Base-by-base conservation (phyloP, 2,329 filamentous ascomycete species). In the Penicillium sclerotigenum region DNA sequence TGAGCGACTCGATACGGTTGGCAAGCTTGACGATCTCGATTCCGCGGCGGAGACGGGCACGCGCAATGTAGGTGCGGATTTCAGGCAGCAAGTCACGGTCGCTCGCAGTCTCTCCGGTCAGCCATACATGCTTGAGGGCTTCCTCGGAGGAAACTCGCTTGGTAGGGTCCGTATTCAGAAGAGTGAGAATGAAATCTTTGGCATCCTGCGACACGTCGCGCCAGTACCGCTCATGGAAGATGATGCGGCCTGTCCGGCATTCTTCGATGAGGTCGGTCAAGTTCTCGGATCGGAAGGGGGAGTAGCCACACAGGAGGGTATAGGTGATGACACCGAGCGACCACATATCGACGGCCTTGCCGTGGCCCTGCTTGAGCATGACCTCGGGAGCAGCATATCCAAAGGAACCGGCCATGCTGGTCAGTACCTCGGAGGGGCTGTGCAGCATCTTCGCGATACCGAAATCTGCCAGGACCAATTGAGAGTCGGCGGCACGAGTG, bases 281-380 rank as follows among this genome's bases (percentile, higher is more conserved):
- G 68, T 90, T 96, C 79, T 99, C 94, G 59, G 91, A 94, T 65
- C 94, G 87, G 84, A 99, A 99, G 20, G 94, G 94, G 42, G 93
- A 97, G 80, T 99, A 99, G 65, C 94, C 94, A 73, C 95, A 99
- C 49, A 99, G 88, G 28, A 99, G 82, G 16, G 94, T 99, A 77
- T 99, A 99, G 40, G 94, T 97, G 69, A 99, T 99, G 69, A 99
- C 94, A 60, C 94, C 94, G 77, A 99, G 83, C 3, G 94, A 97
- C 94, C 94, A 99, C 90, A 99, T 96, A 72, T 99, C 94, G 33
- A 97, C 94, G 5, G 94, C 91, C 77, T 97, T 99, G 72, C 94
- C 94, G 73, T 99, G 95, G 20, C 94, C 94, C 71, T 90, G 87
- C 81, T 97, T 97, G 62, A 96, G 82, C 94, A 99, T 99, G 57